Evolutionary conservation across 768 basidiomycete genomes (phyloP), one percentile per base, ranked within the genome.

Genomic region (Panaeolus papilionaceus): DNA sequence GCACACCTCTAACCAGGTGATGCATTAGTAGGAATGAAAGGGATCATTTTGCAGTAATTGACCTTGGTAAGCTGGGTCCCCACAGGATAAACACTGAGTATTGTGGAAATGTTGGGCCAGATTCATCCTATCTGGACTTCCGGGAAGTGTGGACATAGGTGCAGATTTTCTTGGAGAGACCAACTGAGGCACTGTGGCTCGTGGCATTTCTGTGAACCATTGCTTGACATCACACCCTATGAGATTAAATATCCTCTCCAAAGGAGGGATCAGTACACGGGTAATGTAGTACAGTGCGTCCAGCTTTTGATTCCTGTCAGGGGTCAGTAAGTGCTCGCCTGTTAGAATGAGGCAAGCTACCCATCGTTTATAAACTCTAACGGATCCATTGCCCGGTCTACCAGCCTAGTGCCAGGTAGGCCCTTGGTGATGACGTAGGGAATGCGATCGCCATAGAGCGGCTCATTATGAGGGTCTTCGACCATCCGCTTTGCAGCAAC

Each of bases 151-250:
- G 45, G 61, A 61, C 33, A 63, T 54, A 37, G 66, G 45, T 68
- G 73, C 74, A 26, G 63, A 68, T 69, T 75, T 76, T 63, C 74
- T 72, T 28, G 81, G 79, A 1, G 79, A 80, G 38, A 75, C 72
- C 33, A 65, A 71, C 73, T 75, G 83, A 72, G 73, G 81, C 74
- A 58, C 73, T 66, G 61, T 75, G 6, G 67, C 80, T 75, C 88
- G 89, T 1, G 94, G 93, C 94, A 96, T 95, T 37, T 91, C 89
- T 62, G 91, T 84, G 74, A 89, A 98, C 97, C 97, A 99, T 49
- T 84, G 81, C 64, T 86, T 85, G 33, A 97, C 90, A 75, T 98
- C 92, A 9, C 92, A 95, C 16, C 97, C 96, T 39, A 96, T 84
- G 26, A 99, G 87, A 68, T 92, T 95, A 82, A 99, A 94, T 54